A percentile compares a stretch with the other conserved stretches of the same genome.
phyloP scores from a whole-genome alignment of 2,329 filamentous ascomycete species.

The Diplocarpon mali region DNA sequence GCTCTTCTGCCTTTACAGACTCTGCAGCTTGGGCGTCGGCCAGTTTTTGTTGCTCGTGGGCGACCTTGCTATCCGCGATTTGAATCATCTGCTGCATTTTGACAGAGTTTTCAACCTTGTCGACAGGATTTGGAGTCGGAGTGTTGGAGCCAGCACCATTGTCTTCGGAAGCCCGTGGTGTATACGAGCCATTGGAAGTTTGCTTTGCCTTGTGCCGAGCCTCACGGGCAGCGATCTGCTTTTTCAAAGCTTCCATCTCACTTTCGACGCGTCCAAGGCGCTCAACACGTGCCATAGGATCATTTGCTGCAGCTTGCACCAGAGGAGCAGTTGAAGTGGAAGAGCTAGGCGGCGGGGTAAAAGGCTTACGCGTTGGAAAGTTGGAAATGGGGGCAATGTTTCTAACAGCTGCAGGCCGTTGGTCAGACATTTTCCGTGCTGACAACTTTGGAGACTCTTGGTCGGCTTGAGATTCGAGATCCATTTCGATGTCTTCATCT shows the following conservation, averaged over 20 bases:
- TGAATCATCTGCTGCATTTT: slow-evolving; percentile 21
- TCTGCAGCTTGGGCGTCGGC: slow-evolving; percentile 21
- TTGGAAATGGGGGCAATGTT: slow-evolving; percentile 36
- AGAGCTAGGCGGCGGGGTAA: slow-evolving; percentile 18
- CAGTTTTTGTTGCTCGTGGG: slow-evolving; percentile 19
- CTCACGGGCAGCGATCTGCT: slow-evolving; percentile 27
- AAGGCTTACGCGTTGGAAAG: slow-evolving; percentile 24
- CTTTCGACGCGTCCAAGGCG: slow-evolving; percentile 42
- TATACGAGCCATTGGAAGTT: slow-evolving; percentile 21
- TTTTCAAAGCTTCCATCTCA: slow-evolving; percentile 49
- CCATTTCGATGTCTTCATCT: slow-evolving; percentile 56
- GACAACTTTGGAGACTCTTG: slow-evolving; percentile 24
- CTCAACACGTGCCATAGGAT: slow-evolving; percentile 20
- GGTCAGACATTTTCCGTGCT: slow-evolving; percentile 16
- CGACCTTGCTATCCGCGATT: slow-evolving; percentile 13
- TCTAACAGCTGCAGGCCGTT: slow-evolving; percentile 26
- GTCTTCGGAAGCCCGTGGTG: slow-evolving; percentile 16
- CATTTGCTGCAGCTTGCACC: slow-evolving; percentile 10
- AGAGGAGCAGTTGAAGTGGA: slow-evolving; percentile 20
- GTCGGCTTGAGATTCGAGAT: slow-evolving; percentile 45
- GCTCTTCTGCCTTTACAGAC: slow-evolving; percentile 16
- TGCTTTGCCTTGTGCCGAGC: slow-evolving; percentile 20
- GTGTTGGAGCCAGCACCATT: slow-evolving; percentile 7
- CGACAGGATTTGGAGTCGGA: slow-evolving; percentile 4
- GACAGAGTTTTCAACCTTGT: slow-evolving; percentile 20